Percentiles rank a stretch among this genome's conserved stretches.
Conservation (phyloP, 2,329 filamentous ascomycete species). For the Dendryphion nanum region DNA sequence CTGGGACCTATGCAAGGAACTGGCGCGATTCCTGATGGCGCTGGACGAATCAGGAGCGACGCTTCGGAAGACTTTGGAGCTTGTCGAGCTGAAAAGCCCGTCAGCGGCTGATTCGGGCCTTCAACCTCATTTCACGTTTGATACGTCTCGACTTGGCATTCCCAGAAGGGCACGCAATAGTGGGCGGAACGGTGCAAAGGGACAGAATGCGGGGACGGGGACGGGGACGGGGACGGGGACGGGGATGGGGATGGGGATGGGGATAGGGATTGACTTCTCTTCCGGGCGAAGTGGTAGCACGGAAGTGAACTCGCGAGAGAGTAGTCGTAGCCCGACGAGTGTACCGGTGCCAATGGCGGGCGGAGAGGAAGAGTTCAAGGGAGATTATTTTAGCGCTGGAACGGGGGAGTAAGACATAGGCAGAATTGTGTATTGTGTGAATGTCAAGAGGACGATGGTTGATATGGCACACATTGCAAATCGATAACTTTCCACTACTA, state of each 20-base stretch:
- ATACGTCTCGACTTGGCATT: constrained; percentile 26
- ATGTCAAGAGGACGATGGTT: no score
- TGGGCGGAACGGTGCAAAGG: constrained; percentile 9
- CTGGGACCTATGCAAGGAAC: constrained; percentile 93
- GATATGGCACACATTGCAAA: no score
- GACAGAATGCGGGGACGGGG: constrained; percentile 2
- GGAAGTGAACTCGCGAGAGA: constrained; percentile 7
- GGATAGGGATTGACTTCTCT: constrained; percentile 13
- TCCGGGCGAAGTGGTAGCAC: constrained; percentile 3
- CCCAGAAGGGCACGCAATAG: constrained; percentile 19
- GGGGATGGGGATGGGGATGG: constrained; percentile 1
- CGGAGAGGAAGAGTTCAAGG: no score
- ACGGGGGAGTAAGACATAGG: no score
- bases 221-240: background rate
- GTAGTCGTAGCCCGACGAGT: constrained; percentile 10
- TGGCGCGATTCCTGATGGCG: constrained; percentile 91
- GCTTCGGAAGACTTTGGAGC: constrained; percentile 68
- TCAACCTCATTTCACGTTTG: constrained; percentile 32
- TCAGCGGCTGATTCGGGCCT: constrained; percentile 16
- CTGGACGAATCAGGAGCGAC: constrained; percentile 85
- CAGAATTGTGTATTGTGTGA: no score
- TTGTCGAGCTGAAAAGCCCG: constrained; percentile 37
- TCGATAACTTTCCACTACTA: no score
- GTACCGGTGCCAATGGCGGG: no score
- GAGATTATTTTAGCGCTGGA: no score